Conservation (phyloP, 169 alveolate genomes). For the Plasmodium gonderi region DNA sequence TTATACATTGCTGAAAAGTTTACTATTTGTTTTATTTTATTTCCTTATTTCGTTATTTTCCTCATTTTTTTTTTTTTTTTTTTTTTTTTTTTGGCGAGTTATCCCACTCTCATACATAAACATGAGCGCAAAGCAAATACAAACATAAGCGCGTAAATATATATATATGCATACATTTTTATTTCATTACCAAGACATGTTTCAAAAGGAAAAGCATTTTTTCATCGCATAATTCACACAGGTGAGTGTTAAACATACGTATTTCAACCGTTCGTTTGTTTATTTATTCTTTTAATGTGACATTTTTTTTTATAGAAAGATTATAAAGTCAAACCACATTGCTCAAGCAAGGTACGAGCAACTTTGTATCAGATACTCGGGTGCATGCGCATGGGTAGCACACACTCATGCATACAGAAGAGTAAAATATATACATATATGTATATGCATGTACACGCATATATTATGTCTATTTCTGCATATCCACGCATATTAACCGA, state of each 20-base stretch:
- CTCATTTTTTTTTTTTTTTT: not conserved
- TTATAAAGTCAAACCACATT: not conserved
- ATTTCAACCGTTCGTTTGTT: conserved; percentile 15
- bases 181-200: conserved; percentile 39
- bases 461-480: not conserved
- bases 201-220: not conserved
- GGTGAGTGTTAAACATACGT: conserved; percentile 10
- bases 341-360: not conserved
- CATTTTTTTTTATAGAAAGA: not conserved
- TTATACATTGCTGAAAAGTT: not conserved
- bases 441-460: not conserved
- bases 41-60: not conserved
- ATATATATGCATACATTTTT: not conserved
- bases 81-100: not conserved
- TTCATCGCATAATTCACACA: not conserved
- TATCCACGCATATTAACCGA: not conserved
- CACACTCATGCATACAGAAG: too few relatives aligned
- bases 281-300: not conserved
- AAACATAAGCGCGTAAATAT: not conserved
- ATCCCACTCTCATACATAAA: not conserved
- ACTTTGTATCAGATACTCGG: not conserved
- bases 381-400: not conserved
- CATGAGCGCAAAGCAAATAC: not conserved
- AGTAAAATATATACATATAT: not conserved
- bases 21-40: not conserved